Conservation (phyloP, 2,329 filamentous ascomycete genomes). For the Fusarium secorum region DNA sequence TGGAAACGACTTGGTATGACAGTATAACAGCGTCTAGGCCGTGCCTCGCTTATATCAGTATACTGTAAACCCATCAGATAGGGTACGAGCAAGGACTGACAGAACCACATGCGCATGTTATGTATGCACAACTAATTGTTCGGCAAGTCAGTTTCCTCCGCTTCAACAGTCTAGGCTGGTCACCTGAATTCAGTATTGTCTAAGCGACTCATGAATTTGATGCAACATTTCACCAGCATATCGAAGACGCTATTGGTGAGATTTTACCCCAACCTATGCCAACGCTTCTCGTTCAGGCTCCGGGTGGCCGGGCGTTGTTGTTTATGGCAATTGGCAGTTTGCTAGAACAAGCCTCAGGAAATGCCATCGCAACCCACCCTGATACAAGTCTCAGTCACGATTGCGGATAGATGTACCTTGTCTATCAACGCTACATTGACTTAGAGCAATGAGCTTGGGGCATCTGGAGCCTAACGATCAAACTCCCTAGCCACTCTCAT, state of each 20-base stretch:
- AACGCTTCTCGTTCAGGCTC: conserved; percentile 3
- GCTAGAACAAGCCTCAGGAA: conserved; percentile 2
- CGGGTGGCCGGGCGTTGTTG: conserved; percentile 21
- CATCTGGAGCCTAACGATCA: conserved; percentile 10
- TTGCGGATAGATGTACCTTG: conserved; percentile 33
- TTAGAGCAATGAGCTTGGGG: neutral
- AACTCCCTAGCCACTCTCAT: conserved; percentile 6
- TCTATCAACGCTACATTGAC: conserved; percentile 1
- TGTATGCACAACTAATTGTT: neutral
- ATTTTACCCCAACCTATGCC: conserved; percentile 17
- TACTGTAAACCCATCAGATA: conserved; percentile 32
- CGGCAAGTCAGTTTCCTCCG: conserved; percentile 6
- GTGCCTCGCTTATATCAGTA: conserved; percentile 24
- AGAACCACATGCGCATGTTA: neutral
- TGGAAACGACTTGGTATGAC: conserved; percentile 27
- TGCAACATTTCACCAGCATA: neutral
- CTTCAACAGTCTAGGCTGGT: conserved; percentile 5
- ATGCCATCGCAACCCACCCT: conserved; percentile 9
- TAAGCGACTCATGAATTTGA: conserved; percentile 13
- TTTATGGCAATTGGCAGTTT: conserved; percentile 9
- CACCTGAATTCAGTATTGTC: conserved; percentile 27
- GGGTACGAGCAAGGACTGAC: neutral
- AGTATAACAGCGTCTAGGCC: conserved; percentile 25
- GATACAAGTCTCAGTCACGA: conserved; percentile 1
- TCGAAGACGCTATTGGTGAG: conserved; percentile 12